Evolutionary conservation across 2,329 filamentous ascomycete species (phyloP).

Genomic region (Hymenoscyphus occultus): DNA sequence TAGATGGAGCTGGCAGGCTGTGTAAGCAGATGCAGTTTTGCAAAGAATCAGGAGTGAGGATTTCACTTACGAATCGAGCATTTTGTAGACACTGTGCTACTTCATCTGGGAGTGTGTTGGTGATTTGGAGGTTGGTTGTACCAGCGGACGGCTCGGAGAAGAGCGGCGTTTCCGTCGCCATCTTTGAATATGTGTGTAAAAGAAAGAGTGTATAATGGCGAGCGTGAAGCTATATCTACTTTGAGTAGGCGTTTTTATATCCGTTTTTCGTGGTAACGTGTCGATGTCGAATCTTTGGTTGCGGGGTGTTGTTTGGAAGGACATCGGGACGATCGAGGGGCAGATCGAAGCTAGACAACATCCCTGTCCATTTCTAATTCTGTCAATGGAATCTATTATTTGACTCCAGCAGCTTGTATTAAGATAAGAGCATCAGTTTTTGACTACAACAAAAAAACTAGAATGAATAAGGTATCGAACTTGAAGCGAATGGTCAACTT

Average conservation of each 20-base stretch:
- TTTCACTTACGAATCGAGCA: conserved; percentile 75
- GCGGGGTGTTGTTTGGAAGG: conserved; percentile 1
- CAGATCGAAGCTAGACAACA: background rate
- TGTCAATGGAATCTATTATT: background rate
- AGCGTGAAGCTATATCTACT: background rate
- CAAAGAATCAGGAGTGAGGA: conserved; percentile 14
- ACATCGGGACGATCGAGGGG: background rate
- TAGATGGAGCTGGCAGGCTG: conserved; percentile 77
- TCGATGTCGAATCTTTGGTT: background rate
- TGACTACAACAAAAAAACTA: background rate
- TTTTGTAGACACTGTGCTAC: conserved; percentile 91
- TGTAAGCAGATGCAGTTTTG: conserved; percentile 2
- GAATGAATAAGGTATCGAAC: background rate
- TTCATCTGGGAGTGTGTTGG: conserved; percentile 71
- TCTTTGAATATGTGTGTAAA: conserved; percentile 9
- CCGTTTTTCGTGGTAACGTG: background rate
- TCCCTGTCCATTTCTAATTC: background rate
- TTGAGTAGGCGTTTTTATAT: background rate
- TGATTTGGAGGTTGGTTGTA: conserved; percentile 62
- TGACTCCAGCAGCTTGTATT: background rate
- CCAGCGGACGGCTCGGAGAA: conserved; percentile 74
- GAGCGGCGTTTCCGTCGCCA: conserved; percentile 55
- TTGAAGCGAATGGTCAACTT: background rate
- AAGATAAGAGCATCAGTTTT: background rate
- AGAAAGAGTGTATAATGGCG: background rate